These are phyloP conservation scores for Tuctoria greenei DNA, from an alignment of 176 grass and related monocot species.

Conservation along the genomic window DNA sequence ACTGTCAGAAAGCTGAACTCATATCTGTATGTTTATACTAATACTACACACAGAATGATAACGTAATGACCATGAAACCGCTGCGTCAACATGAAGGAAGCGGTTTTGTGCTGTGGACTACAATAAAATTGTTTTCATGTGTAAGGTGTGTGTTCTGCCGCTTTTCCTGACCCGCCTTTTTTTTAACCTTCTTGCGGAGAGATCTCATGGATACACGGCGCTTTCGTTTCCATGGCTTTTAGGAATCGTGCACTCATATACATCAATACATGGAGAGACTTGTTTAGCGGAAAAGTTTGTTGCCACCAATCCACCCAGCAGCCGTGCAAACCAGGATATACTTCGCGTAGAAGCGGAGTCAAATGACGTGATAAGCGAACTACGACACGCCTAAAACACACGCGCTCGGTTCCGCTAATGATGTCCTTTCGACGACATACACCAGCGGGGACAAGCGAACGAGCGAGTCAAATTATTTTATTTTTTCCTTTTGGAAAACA, in stretches of 20 bases:
- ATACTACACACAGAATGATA: too few relatives aligned
- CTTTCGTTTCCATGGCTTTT: background rate
- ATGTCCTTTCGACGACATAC: background rate
- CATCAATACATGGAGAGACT: background rate
- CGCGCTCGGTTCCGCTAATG: background rate
- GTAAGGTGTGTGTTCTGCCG: background rate
- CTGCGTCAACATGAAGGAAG: too few relatives aligned
- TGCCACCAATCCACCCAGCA: too few relatives aligned
- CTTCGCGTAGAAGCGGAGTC: background rate
- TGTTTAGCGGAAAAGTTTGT: too few relatives aligned
- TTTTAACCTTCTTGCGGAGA: background rate
- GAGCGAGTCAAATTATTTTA: background rate
- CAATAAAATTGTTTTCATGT: background rate
- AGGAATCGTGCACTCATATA: background rate
- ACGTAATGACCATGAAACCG: too few relatives aligned
- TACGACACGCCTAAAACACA: background rate
- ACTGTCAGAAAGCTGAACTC: constrained; percentile 11
- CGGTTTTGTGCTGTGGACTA: too few relatives aligned
- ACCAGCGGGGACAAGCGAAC: background rate
- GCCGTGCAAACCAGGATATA: too few relatives aligned
- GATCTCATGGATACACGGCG: too few relatives aligned
- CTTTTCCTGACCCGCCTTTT: background rate
- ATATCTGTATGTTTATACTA: too few relatives aligned
- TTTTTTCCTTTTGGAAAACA: too few relatives aligned
- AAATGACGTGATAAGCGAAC: background rate